Evolutionary conservation across 148 eudicot genomes (phyloP), one percentile per base, ranked within the genome.

Genomic region (Selenicereus undatus): DNA sequence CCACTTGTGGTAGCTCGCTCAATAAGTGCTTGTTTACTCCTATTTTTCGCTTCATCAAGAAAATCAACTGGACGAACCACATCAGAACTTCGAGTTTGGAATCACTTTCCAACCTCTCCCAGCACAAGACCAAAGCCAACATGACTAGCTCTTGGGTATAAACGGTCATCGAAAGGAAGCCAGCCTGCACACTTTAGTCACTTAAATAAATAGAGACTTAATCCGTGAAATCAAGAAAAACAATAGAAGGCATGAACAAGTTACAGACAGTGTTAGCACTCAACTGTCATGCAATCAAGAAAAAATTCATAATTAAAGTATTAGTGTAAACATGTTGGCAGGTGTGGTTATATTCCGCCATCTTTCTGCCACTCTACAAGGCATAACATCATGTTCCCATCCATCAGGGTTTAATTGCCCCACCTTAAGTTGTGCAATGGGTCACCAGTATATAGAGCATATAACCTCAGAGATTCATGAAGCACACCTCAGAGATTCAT

Each of bases 71-170:
- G 81, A 62, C 84, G 82, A 58, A 93, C 96, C 62, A 92, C 94
- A 79, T 93, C 98, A 66, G 93, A 81, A 83, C 91, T 88, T 52
- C 97, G 91, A 81, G 98, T 95, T 74, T 93, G 85, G 56, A 91
- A 91, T 69, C 98, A 81, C 70, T 93, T 95, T 62, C 97, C 96
- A 86, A 93, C 97, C 4, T 88, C 93, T 82, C 98, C 97, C 71
- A 93, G 88, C 74, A 93, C 98, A 84, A 95, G 97, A 80, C 98
- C 98, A 87, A 95, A 95, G 36, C 94, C 94, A 16, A 93, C 97
- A 81, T 93, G 97, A 84, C 80, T 93, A 80, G 86, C 82, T 88
- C 89, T 95, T 43, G 94, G 97, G 78, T 87, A 92, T 85, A 80
- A 76, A 79, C 82, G 85, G 39, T 85, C 92, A 71, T 81, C 86